A percentile compares a stretch with the other conserved stretches of the same genome.
Conservation (phyloP, 345 rosid species). For the Noccaea caerulescens region DNA sequence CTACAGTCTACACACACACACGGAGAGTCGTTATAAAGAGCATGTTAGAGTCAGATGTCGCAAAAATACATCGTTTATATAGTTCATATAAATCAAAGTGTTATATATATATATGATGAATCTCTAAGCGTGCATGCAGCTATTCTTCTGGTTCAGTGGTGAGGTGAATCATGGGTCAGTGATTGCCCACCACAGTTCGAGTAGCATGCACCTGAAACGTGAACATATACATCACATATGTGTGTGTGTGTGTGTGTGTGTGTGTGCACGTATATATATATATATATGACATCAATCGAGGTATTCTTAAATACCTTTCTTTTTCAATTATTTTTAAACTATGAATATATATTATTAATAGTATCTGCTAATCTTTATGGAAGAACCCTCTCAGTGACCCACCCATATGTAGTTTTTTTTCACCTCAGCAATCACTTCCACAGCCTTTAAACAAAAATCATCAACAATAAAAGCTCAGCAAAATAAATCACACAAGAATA, state of each 20-base stretch:
- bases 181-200: constrained; percentile 7
- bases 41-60: neutral
- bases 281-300: neutral
- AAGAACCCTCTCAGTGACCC: no score
- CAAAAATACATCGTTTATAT: neutral
- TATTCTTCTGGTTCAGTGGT: constrained; percentile 6
- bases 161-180: neutral
- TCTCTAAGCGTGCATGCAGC: neutral
- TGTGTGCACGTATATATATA: neutral
- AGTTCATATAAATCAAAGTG: no score
- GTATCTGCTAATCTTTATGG: no score
- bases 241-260: neutral
- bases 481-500: no score
- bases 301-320: no score
- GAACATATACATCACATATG: neutral
- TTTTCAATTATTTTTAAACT: no score
- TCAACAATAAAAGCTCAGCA: no score
- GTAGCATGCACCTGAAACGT: neutral
- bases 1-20: neutral
- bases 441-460: no score
- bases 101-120: neutral
- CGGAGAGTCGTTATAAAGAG: neutral
- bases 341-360: no score
- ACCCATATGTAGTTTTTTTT: no score
- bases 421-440: no score